These are phyloP conservation scores for Kwoniella shandongensis DNA, from an alignment of 768 basidiomycete genomes.

Conservation along the genomic window DNA sequence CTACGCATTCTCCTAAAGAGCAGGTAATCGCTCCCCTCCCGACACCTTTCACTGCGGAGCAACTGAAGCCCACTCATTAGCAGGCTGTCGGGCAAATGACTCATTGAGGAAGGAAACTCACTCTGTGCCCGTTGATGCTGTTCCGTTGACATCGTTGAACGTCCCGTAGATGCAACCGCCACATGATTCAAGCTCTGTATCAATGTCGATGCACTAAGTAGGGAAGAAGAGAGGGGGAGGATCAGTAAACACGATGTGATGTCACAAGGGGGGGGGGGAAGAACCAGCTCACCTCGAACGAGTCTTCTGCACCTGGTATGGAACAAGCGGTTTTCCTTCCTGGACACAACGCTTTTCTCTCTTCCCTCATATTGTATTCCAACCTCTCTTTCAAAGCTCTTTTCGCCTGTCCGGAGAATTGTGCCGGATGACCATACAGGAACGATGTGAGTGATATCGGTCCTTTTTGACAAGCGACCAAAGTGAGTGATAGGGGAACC, in stretches of 20 bases:
- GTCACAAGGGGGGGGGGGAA: too few relatives aligned
- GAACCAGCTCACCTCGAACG: slow-evolving; percentile 1
- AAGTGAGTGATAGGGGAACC: too few relatives aligned
- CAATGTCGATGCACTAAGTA: slow-evolving; percentile 26
- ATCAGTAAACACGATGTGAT: too few relatives aligned
- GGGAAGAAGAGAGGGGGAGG: background rate
- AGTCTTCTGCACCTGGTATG: slow-evolving; percentile 1
- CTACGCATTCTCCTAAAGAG: background rate
- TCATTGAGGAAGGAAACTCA: background rate
- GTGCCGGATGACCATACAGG: too few relatives aligned
- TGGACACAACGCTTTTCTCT: background rate
- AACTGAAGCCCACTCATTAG: too few relatives aligned
- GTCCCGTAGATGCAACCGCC: slow-evolving; percentile 25
- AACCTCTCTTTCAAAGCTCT: too few relatives aligned
- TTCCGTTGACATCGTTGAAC: background rate
- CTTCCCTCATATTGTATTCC: too few relatives aligned
- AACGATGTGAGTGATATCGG: too few relatives aligned
- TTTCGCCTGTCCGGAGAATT: too few relatives aligned
- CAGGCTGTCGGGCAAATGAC: too few relatives aligned
- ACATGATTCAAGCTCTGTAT: slow-evolving; percentile 30
- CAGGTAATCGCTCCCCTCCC: background rate
- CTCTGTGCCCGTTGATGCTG: background rate
- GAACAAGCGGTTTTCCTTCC: background rate
- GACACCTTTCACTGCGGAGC: background rate
- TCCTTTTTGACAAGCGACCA: too few relatives aligned